Base-by-base conservation (phyloP, 805 yeast species). In the Vanderwaltozyma verrucispora region DNA sequence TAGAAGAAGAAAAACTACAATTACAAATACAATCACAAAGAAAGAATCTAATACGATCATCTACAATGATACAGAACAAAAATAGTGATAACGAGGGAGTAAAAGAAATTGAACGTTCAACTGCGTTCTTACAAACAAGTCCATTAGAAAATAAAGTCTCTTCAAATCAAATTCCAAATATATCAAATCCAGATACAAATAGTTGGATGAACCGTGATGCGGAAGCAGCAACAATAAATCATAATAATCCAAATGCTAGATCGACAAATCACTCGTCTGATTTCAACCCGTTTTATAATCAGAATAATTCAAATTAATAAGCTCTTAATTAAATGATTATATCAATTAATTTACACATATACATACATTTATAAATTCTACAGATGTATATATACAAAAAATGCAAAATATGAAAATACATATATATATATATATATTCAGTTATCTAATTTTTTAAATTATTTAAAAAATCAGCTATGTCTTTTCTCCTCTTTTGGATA, bases 1-100 rank as follows among this genome's bases (percentile, higher is more conserved):
- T 56, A 29, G 57, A 56, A 36, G 53, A 50, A 18, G 46, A 48
- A 33, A 51, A 46, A 33, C 39, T 51, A 25, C 54, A 51, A 32
- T 35, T 46, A 21, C 37, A 34, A 21, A 44, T 50, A 25, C 44
- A 47, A 33, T 44, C 51, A 25, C 56, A 51, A 35, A 49, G 48
- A 12, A 43, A 44, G 30, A 49, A 49, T 32, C 31, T 49, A 16
- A 31, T 45, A 32, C 47, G 52, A 35, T 43, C 53, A 13, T 37
- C 43, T 2, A 36, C 41, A 15, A 38, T 16, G 2, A 17, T 28
- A 12, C 36, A 37, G 18, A 27, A 25, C 9, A 20, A 20, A 16
- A 11, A n/a, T 19, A 30, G 35, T 12, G 44, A 31, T 3, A 33
- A 15, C 14, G 28, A 14, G 8, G 46, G 38, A 20, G 11, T 25